Evolutionary conservation across 495 filamentous ascomycete species (phyloP).

Genomic region (Aspergillus incahuasiensis): DNA sequence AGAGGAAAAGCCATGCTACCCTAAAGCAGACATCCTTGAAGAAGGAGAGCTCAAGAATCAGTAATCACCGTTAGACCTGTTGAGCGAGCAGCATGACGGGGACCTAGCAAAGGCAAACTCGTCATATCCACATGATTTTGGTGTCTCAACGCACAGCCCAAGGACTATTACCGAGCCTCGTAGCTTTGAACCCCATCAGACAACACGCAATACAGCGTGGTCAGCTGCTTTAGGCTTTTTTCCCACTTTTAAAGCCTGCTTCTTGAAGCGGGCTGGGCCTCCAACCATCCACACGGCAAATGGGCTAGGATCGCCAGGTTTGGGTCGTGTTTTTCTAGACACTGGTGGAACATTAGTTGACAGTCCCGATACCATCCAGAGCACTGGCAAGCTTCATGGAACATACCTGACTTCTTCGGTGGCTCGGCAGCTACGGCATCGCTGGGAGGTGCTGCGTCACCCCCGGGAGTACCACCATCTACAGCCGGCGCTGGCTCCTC

Average conservation of each 20-base stretch:
- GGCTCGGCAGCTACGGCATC: conserved; percentile 18
- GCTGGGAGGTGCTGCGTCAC: conserved; percentile 20
- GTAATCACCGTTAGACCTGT: not conserved
- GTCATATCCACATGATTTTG: not conserved
- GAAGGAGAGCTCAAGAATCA: conserved; percentile 6
- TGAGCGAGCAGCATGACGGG: not conserved
- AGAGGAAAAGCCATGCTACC: conserved; percentile 31
- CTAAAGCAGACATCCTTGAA: conserved; percentile 21
- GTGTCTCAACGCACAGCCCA: not conserved
- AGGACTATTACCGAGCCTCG: not conserved
- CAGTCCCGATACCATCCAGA: no score
- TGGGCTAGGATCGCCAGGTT: conserved; percentile 25
- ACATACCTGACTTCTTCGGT: conserved; percentile 34
- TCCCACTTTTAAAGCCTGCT: conserved; percentile 33
- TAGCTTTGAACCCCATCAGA: conserved; percentile 15
- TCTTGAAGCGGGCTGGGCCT: conserved; percentile 23
- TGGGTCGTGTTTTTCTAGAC: conserved; percentile 28
- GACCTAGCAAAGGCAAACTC: not conserved
- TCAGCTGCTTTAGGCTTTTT: conserved; percentile 33
- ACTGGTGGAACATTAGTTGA: conserved; percentile 17
- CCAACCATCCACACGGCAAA: conserved; percentile 44
- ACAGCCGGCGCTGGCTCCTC: conserved; percentile 32
- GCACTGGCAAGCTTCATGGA: not conserved
- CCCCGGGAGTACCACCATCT: conserved; percentile 5
- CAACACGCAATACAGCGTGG: conserved; percentile 19